Evolutionary conservation across 805 yeast genomes (phyloP), one percentile per base, ranked within the genome.

Genomic region (Crinitomyces ghanaensis): DNA sequence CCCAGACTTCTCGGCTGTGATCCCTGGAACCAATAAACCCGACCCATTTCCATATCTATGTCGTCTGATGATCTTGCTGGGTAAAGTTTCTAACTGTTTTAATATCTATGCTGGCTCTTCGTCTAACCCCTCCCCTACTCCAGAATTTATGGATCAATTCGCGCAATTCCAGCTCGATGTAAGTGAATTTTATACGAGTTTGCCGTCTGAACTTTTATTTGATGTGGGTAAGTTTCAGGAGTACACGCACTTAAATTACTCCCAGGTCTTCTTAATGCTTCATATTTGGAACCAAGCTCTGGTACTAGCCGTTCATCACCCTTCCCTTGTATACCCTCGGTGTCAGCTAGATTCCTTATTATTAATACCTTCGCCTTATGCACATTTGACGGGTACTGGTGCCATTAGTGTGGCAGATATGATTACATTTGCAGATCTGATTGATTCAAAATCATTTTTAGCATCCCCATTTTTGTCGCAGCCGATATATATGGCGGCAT

Each of bases 381-480:
- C 48, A 2, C 44, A 46, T 24, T 26, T 46, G 19, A 45, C 51
- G 6, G 45, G 49, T 2, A 42, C 48, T 14, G 48, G 51, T 8
- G 51, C 52, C n/a, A 42, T 49, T 22, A 46, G 52, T 33, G 46
- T 49, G 19, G 47, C 50, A 3, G 53, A 49, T 24, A 49, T 49
- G 50, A 35, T 48, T 22, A 38, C 49, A 2, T 48, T 49, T 37
- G 46, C 53, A 1, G 52, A 48, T 17, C 26, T 49, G 14, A 46
- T 48, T 19, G 45, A 44, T 16, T 44, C 51, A 6, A 41, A 43
- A 17, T 46, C 53, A 12, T 38, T 48, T 18, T 31, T 46, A 8
- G 48, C 50, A 7, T 43, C 41, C 29, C 53, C 52, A 18, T 49
- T 48, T 34, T 27, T 41, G 11, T 46, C 52, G 2, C 51, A 44